A percentile compares a stretch with the other conserved stretches of the same genome.
Conservation (phyloP, 768 basidiomycete genomes). For the Russula dissimulans region DNA sequence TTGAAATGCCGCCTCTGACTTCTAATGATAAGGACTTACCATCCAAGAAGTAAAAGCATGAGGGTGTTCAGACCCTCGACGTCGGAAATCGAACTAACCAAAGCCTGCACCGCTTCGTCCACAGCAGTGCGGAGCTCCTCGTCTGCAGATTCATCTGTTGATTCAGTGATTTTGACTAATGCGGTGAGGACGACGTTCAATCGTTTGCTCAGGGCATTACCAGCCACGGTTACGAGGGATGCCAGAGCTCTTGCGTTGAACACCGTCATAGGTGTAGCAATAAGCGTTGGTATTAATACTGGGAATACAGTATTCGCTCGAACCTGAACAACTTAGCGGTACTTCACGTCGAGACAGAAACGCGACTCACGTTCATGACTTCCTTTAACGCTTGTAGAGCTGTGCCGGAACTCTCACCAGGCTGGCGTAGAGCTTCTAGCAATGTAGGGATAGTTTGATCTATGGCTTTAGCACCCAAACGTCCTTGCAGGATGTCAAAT, state of each 20-base stretch:
- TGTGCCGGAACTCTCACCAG: constrained; percentile 90
- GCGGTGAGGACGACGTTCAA: constrained; percentile 71
- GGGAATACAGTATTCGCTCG: constrained; percentile 96
- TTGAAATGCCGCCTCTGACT: not conserved
- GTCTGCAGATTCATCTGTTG: constrained; percentile 40
- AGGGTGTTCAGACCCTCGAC: constrained; percentile 82
- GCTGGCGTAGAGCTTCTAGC: constrained; percentile 85
- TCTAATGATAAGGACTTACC: constrained; percentile 39
- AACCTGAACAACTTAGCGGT: constrained; percentile 41
- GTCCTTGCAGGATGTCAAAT: constrained; percentile 89
- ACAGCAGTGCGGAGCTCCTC: constrained; percentile 66
- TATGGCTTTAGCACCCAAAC: constrained; percentile 83
- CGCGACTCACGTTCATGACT: constrained; percentile 74
- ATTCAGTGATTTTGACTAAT: constrained; percentile 69
- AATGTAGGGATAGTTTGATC: constrained; percentile 95
- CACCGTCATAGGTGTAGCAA: constrained; percentile 80
- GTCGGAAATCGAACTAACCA: constrained; percentile 75
- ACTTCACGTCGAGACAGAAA: not conserved
- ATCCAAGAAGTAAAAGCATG: constrained; percentile 82
- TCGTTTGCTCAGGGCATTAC: constrained; percentile 78
- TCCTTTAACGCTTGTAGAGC: constrained; percentile 88
- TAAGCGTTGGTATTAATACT: constrained; percentile 88
- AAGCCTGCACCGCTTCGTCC: constrained; percentile 61
- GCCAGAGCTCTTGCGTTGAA: constrained; percentile 92
- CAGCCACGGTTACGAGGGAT: constrained; percentile 89